Evolutionary conservation across 2,329 filamentous ascomycete species (phyloP), one percentile per base, ranked within the genome.

Genomic region (Aspergillus carbonarius): DNA sequence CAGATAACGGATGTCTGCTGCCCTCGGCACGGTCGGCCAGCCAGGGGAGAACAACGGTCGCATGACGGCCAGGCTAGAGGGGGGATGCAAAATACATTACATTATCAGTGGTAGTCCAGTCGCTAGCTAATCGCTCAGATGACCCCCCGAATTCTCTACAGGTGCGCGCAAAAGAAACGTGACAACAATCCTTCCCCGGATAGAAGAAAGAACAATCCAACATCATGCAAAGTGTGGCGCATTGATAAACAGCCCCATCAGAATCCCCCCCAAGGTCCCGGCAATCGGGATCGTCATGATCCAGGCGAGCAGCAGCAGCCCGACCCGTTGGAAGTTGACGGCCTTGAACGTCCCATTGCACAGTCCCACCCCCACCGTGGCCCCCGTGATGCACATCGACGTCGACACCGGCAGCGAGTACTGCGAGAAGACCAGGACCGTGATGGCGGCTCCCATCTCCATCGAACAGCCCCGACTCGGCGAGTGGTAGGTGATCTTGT

Each of bases 371-470:
- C 89, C 89, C 46, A 92, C 87, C 0, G 88, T 92, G 25, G 89
- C 89, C 55, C 90, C 89, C 13, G 89, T 92, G 74, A 92, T 91
- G 74, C 89, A 92, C 89, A 88, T 88, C 17, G 86, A 87, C 2
- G 88, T 92, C 0, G 89, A 92, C 27, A 92, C 89, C 37, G 89
- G 89, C 0, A 92, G 86, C 1, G 83, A 85, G 80, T 83, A 90
- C 72, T 91, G 88, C 0, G 88, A 90, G 80, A 90, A 90, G 71
- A 92, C 76, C 23, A 92, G 83, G 60, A 92, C 85, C 9, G 89
- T 92, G 65, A 92, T 85, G 65, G 89, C 88, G 46, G 89, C 88
- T 48, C 89, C 89, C 83, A 92, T 84, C 72, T 92, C 89, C 89
- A 92, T 92, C 52, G 88, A 91, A 66, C 79, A 90, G 53, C 74